A percentile compares a stretch with the other conserved stretches of the same genome.
Evolutionary conservation across 2,329 filamentous ascomycete species (phyloP).

Genomic region (Fusarium transvaalense): DNA sequence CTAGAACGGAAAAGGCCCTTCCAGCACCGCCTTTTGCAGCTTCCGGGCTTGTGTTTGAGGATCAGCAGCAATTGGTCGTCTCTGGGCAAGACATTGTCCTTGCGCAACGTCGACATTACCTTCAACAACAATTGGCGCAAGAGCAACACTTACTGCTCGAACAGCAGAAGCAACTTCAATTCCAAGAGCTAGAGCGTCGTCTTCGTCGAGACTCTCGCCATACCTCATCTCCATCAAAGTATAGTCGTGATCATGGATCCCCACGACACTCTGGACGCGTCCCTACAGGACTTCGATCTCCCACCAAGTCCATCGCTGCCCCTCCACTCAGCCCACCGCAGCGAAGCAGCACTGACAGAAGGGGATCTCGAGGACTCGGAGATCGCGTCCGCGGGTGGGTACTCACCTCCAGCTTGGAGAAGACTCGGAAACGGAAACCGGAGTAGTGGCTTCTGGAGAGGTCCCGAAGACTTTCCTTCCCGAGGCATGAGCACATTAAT

Average conservation of each 20-base stretch:
- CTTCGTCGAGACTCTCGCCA: constrained; percentile 31
- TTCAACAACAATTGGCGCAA: constrained; percentile 37
- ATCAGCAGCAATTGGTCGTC: constrained; percentile 52
- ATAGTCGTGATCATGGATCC: constrained; percentile 50
- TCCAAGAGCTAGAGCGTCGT: constrained; percentile 37
- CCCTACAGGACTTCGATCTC: constrained; percentile 67
- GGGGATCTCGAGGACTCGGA: constrained; percentile 60
- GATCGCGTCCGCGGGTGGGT: constrained; percentile 65
- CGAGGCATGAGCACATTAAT: constrained; percentile 51
- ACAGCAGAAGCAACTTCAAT: constrained; percentile 40
- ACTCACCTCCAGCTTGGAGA: constrained; percentile 71
- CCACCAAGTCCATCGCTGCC: constrained; percentile 57
- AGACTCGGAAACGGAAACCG: constrained; percentile 70
- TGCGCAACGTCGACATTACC: constrained; percentile 42
- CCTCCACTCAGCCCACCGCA: constrained; percentile 52
- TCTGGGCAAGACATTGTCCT: constrained; percentile 50
- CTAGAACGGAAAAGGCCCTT: constrained; percentile 45
- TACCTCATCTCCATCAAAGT: constrained; percentile 22
- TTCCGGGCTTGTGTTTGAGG: constrained; percentile 50
- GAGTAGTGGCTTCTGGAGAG: constrained; percentile 71
- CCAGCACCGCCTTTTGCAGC: constrained; percentile 43
- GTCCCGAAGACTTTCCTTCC: constrained; percentile 63
- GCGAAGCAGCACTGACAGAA: constrained; percentile 54
- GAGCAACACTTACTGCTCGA: constrained; percentile 33
- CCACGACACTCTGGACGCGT: constrained; percentile 62